Percentiles rank a stretch among this genome's conserved stretches.
These are phyloP conservation scores for Sordariomycetes sp. DNA, from an alignment of 2,329 filamentous ascomycete genomes.

Conservation along the genomic window DNA sequence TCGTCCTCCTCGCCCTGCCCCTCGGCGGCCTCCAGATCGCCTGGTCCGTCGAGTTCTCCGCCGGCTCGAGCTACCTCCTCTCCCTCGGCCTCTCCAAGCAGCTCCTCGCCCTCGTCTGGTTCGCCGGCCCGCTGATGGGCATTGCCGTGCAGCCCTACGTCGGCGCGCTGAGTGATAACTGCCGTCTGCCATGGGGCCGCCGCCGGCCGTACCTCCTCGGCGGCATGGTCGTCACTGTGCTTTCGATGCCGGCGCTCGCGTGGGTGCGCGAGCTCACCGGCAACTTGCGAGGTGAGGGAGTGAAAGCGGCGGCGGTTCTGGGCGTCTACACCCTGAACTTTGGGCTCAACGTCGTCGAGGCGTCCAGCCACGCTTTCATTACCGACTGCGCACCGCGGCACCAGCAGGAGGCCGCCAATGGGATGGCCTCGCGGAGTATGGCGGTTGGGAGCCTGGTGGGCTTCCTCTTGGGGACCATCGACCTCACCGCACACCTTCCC, in stretches of 20 bases:
- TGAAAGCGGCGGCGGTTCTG: constrained; percentile 71
- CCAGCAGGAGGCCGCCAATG: constrained; percentile 88
- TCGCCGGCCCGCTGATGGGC: constrained; percentile 66
- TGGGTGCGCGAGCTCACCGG: constrained; percentile 66
- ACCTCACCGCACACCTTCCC: constrained; percentile 64
- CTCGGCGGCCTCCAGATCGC: constrained; percentile 87
- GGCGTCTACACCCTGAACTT: constrained; percentile 90
- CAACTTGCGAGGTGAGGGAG: constrained; percentile 59
- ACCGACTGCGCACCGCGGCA: constrained; percentile 80
- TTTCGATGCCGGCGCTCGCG: constrained; percentile 58
- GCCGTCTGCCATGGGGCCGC: constrained; percentile 63
- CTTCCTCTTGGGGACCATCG: constrained; percentile 75
- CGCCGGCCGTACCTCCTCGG: constrained; percentile 73
- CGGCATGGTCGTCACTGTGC: constrained; percentile 55
- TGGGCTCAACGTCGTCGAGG: constrained; percentile 94
- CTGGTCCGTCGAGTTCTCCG: constrained; percentile 91
- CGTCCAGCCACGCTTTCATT: constrained; percentile 82
- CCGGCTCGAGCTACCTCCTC: constrained; percentile 76
- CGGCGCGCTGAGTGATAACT: constrained; percentile 72
- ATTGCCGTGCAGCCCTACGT: constrained; percentile 74
- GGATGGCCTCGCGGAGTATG: constrained; percentile 81
- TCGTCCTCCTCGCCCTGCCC: constrained; percentile 75
- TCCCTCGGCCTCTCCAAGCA: constrained; percentile 77
- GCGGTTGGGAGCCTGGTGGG: constrained; percentile 87
- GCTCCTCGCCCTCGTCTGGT: constrained; percentile 75